Percentiles rank a stretch among this genome's conserved stretches.
Conservation (phyloP, 306 rosid species). For the Argentina anserina region DNA sequence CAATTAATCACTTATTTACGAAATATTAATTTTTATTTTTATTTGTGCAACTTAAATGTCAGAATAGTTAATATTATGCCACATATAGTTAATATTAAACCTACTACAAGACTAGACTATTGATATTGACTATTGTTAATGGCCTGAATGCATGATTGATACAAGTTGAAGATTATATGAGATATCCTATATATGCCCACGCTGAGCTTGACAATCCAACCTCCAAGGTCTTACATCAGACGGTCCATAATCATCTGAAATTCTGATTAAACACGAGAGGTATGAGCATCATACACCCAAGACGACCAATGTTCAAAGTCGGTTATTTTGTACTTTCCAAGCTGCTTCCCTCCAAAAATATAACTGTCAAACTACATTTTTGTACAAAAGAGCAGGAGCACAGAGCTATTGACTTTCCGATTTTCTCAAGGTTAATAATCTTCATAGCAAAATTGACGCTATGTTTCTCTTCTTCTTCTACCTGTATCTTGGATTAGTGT, state of each 20-base stretch:
- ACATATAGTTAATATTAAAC: no score
- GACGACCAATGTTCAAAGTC: not conserved
- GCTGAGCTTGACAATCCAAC: not conserved
- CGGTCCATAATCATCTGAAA: not conserved
- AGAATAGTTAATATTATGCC: no score
- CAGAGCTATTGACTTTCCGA: constrained; percentile 2
- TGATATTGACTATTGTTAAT: not conserved
- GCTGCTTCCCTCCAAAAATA: constrained; percentile 9
- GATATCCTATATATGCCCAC: not conserved
- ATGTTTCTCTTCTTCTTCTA: constrained; percentile 2
- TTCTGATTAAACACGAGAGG: not conserved
- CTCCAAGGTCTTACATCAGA: not conserved
- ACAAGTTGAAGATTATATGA: not conserved
- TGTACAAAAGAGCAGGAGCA: not conserved
- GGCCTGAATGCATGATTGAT: not conserved
- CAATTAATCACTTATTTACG: no score
- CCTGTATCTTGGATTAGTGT: not conserved
- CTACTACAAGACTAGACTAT: not conserved
- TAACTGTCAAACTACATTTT: not conserved
- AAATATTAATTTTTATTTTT: no score
- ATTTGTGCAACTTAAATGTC: no score
- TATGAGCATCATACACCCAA: not conserved
- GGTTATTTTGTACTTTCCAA: not conserved
- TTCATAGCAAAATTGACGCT: not conserved
- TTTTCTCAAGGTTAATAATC: not conserved